Conservation (phyloP, 257 asterid species). For the Solanum pinnatisectum region DNA sequence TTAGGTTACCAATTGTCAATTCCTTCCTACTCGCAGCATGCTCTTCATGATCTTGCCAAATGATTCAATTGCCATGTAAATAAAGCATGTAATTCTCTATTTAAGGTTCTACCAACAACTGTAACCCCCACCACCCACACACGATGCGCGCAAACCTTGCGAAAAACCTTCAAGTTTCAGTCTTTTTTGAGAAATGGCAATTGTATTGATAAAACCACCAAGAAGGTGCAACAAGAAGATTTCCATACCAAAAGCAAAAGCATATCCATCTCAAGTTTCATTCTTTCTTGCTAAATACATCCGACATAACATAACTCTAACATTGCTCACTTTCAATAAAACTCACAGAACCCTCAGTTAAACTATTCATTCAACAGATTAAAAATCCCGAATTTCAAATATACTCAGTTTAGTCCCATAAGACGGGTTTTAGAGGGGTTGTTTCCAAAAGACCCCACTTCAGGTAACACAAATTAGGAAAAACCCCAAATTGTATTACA, state of each 20-base stretch:
- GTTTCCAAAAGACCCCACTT: not conserved
- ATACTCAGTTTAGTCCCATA: not conserved
- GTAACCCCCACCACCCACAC: not conserved
- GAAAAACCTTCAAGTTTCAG: not conserved
- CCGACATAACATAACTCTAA: not conserved
- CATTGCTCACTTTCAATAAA: not conserved
- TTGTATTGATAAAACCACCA: not conserved
- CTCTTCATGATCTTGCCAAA: not conserved
- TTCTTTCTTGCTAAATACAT: not conserved
- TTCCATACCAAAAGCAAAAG: not conserved
- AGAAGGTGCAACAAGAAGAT: not conserved
- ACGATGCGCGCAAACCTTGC: not conserved
- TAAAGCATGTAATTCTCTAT: not conserved
- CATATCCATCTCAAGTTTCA: not conserved
- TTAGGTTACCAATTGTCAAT: not conserved
- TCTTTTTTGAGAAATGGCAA: not conserved
- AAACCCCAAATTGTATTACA: not conserved
- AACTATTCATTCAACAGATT: not conserved
- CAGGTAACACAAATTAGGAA: not conserved
- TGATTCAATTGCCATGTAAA: not conserved
- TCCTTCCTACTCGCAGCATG: not conserved
- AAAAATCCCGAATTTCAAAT: not conserved
- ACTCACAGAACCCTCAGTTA: not conserved
- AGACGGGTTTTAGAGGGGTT: not conserved
- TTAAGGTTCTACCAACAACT: not conserved